Evolutionary conservation across 176 grass and related monocot genomes (phyloP).

Genomic region (Areca catechu): DNA sequence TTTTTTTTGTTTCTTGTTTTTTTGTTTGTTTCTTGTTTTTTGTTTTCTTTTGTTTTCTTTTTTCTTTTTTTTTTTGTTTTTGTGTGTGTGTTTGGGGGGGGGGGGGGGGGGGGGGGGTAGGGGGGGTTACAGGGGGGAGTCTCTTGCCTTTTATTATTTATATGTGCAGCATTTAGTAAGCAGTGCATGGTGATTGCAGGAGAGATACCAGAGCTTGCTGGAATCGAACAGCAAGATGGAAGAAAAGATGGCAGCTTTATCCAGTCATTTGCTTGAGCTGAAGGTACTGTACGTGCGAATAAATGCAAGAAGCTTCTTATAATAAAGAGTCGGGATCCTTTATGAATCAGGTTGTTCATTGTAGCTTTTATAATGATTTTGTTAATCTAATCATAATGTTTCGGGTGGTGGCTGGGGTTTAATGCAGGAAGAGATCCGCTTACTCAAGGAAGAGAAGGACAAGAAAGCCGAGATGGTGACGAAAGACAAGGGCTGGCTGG

Average conservation of each 20-base stretch:
- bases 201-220: conserved; percentile 25
- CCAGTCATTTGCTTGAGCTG: conserved; percentile 9
- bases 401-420: neutral
- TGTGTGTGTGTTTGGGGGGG: no score
- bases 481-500: conserved; percentile 18
- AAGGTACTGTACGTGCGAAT: conserved; percentile 8
- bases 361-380: neutral
- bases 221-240: conserved; percentile 36
- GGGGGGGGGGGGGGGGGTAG: no score
- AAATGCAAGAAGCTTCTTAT: neutral
- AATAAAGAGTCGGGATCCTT: neutral
- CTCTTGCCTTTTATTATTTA: no score
- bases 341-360: neutral
- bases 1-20: no score
- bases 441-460: conserved; percentile 26
- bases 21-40: no score
- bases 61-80: no score
- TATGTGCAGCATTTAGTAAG: no score
- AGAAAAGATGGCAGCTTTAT: conserved; percentile 22
- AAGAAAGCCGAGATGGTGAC: conserved; percentile 16
- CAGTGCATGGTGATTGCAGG: conserved; percentile 16
- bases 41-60: no score
- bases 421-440: conserved; percentile 42
- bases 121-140: no score
- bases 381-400: neutral